A percentile compares a stretch with the other conserved stretches of the same genome.
Evolutionary conservation across 2,329 filamentous ascomycete species (phyloP).

Genomic region (Karstenula rhodostoma): DNA sequence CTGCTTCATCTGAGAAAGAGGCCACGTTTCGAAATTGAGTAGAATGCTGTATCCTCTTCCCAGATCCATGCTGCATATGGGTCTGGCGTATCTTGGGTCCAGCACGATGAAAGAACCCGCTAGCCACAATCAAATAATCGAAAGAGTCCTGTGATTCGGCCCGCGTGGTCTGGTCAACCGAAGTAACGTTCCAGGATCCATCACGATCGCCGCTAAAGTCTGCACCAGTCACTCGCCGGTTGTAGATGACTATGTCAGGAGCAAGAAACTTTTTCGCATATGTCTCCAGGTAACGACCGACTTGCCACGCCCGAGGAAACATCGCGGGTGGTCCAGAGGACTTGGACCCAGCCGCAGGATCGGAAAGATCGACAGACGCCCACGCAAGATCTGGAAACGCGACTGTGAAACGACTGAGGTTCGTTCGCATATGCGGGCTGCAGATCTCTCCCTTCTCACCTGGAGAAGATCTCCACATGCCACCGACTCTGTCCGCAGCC

Average conservation of each 20-base stretch:
- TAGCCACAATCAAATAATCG: slow-evolving; percentile 75
- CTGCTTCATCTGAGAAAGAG: slow-evolving; percentile 35
- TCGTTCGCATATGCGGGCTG: slow-evolving; percentile 67
- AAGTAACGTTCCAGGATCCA: slow-evolving; percentile 32
- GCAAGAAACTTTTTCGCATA: slow-evolving; percentile 69
- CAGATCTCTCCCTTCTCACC: slow-evolving; percentile 66
- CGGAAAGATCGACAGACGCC: slow-evolving; percentile 56
- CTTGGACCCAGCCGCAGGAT: slow-evolving; percentile 16
- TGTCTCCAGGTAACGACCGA: slow-evolving; percentile 73
- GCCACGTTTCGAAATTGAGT: slow-evolving; percentile 37
- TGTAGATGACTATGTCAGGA: slow-evolving; percentile 59
- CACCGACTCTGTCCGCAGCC: slow-evolving; percentile 70
- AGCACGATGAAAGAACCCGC: slow-evolving; percentile 73
- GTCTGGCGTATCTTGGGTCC: slow-evolving; percentile 15
- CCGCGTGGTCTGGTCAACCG: slow-evolving; percentile 24
- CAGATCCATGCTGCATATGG: slow-evolving; percentile 11
- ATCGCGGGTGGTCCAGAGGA: slow-evolving; percentile 57
- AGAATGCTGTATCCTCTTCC: slow-evolving; percentile 36
- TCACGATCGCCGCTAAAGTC: slow-evolving; percentile 21
- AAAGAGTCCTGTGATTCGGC: slow-evolving; percentile 54
- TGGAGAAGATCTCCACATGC: slow-evolving; percentile 72
- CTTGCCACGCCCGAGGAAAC: slow-evolving; percentile 79
- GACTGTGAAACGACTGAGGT: slow-evolving; percentile 80
- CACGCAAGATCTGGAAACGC: slow-evolving; percentile 71
- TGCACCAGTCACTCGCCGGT: slow-evolving; percentile 46